Percentiles rank a stretch among this genome's conserved stretches.
phyloP scores from a whole-genome alignment of 495 filamentous ascomycete genomes.

The Penicillium canariense region DNA sequence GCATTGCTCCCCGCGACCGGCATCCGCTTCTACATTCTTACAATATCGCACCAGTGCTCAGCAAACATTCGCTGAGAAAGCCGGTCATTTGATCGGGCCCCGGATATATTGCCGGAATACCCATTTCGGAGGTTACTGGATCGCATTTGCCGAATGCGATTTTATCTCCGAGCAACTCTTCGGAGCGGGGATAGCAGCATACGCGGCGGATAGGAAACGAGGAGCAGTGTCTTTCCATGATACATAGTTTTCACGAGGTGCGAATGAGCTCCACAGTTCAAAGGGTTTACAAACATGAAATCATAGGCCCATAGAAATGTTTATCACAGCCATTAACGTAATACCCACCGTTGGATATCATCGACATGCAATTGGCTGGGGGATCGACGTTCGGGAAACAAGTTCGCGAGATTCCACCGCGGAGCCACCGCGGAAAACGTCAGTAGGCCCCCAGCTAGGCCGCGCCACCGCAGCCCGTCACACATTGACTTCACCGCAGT shows the following conservation, averaged over 20 bases:
- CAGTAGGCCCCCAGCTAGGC: conserved; percentile 1
- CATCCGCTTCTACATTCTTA: neutral
- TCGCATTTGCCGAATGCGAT: neutral
- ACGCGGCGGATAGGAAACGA: neutral
- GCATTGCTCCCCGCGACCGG: neutral
- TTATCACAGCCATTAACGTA: conserved; percentile 11
- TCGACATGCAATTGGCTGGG: conserved; percentile 21
- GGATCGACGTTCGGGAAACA: conserved; percentile 19
- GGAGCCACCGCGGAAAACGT: conserved; percentile 25
- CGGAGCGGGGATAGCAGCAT: neutral
- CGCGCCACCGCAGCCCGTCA: conserved; percentile 14
- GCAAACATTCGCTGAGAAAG: neutral
- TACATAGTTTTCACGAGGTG: too few relatives aligned
- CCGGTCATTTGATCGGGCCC: conserved; percentile 5
- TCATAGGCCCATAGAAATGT: conserved; percentile 6
- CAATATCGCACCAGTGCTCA: neutral
- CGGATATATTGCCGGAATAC: neutral
- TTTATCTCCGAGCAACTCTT: neutral
- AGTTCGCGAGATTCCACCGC: conserved; percentile 20
- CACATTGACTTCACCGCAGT: conserved; percentile 15
- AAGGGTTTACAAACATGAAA: conserved; percentile 2
- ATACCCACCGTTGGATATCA: conserved; percentile 29
- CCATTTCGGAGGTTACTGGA: neutral
- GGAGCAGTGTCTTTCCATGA: too few relatives aligned
- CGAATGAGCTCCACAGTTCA: too few relatives aligned